Base-by-base conservation (phyloP, 2,329 filamentous ascomycete species). In the Fusarium mundagurra region DNA sequence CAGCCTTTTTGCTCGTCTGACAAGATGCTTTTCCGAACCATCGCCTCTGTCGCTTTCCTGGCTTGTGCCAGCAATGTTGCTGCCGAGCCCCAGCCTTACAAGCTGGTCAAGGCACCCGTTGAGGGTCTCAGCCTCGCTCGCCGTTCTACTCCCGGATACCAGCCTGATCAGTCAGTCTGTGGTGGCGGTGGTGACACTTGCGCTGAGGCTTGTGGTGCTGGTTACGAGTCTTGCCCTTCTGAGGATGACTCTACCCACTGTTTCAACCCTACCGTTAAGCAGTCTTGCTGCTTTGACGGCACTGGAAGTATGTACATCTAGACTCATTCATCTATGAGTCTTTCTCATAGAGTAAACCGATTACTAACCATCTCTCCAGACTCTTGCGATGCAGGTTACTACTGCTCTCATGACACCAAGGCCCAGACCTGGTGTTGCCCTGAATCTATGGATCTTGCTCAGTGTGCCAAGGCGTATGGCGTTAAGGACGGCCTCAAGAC, bases 351-450 rank as follows among this genome's bases (percentile, higher is more conserved):
- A n/a, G 36, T 27, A 34, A 18, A 10, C 43, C 18, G n/a, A 51
- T 64, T 31, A 39, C 76, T 78, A 57, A 78, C 69, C 11, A 31
- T 20, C 5, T 36, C 34, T 10, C 34, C 60, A 91, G 89, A 90
- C 81, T 89, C 90, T 38, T 92, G 90, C 80, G 86, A 89, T 38
- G 80, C 82, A 22, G 89, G 88, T 57, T 92, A 88, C 84, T 92
- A 88, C 85, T 92, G 91, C 84, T 86, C 88, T n/a, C 84, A 86
- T 74, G 86, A 91, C 78, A 80, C 81, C 60, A 76, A 80, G 50
- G 81, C 82, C 61, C 82, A 85, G 64, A 91, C 90, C 39, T 88
- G 88, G 84, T 92, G 90, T 85, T 92, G 90, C 82, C 89, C 89
- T 47, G 82, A 90, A 48, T 84, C 83, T 69, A 84, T 88, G 84